Evolutionary conservation across 148 eudicot genomes (phyloP), one percentile per base, ranked within the genome.

Genomic region (Pharnaceum exiguum): DNA sequence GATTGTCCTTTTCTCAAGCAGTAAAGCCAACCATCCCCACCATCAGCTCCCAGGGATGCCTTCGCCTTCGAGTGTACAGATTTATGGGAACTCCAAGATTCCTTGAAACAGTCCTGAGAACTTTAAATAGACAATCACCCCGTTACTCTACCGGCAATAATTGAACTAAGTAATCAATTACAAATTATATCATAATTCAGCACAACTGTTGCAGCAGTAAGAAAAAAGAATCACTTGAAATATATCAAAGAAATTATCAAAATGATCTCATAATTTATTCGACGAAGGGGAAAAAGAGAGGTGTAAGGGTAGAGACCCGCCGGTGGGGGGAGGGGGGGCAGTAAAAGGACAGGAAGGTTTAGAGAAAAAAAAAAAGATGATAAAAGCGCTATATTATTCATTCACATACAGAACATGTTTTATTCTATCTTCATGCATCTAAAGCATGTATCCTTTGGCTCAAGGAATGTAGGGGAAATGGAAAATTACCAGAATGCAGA

Each of bases 21-120:
- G 69, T 88, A 93, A 60, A 81, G 83, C 99, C 95, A 93, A 51
- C 85, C 88, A 55, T 82, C 83, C 75, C 71, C 72, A 25, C 57
- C 67, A 51, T 54, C 81, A 51, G 64, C n/a, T 49, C 71, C 74
- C 36, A 57, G 21, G 38, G 88, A 75, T 27, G 65, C 44, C 43
- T 71, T 87, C 63, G 79, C 81, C 70, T 83, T 86, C 76, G 64
- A 44, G 68, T 93, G 99, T 65, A 73, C 82, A n/a, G 87, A 66
- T 59, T 93, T 88, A 69, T 93, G 99, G 72, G 96, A 73, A 68
- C 85, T 81, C 99, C 99, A 93, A 8, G 96, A 85, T 65, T 74
- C 86, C 80, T 85, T 93, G 77, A 93, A 93, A 85, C 99, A 93
- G 17, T 85, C 96, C 76, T 93, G 99, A 38, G 99, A 70, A 78